Evolutionary conservation across 2,329 filamentous ascomycete species (phyloP), one percentile per base, ranked within the genome.

Genomic region (Lachnellula occidentalis): DNA sequence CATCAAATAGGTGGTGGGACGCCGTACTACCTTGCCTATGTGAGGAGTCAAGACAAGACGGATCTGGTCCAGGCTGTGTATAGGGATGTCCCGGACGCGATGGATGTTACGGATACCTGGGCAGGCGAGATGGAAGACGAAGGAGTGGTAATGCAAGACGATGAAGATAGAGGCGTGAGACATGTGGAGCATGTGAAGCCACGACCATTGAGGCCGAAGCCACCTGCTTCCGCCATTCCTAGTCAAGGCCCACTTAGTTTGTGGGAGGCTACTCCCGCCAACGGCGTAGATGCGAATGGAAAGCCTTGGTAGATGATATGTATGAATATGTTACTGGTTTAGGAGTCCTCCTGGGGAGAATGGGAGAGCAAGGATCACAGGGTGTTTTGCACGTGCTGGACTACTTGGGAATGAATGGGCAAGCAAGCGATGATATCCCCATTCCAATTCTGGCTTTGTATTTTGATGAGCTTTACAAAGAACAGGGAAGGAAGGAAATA

Each of bases 11-110:
- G 60, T 72, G 85, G 73, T 71, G 88, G 90, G 4, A 92, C 90
- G 48, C 90, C 90, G 2, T 91, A 90, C 67, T 90, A 88, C 67
- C 78, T 94, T 21, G 90, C 91, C 42, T 95, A 95, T 64, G 85
- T 95, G n/a, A 78, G 81, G 43, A 87, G 88, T 50, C 74, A 82
- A 34, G 73, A 81, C 62, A 85, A 84, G 64, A 75, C 82, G 45
- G 70, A 80, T 14, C 67, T 83, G 19, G 80, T 83, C 3, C 73
- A 85, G 56, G 78, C 80, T 3, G 76, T 85, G n/a, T 74, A 71
- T 60, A 72, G 78, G 48, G 70, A 78, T 9, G 57, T 69, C 8
- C 58, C 51, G 14, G 64, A 64, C 31, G 31, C 55, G 2, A 47
- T 47, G 37, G 53, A 54, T 48, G 36, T 43, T n/a, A 51, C 53